These are phyloP conservation scores for Coleophoma eucalyptorum DNA, from an alignment of 2,329 filamentous ascomycete species.

Conservation along the genomic window DNA sequence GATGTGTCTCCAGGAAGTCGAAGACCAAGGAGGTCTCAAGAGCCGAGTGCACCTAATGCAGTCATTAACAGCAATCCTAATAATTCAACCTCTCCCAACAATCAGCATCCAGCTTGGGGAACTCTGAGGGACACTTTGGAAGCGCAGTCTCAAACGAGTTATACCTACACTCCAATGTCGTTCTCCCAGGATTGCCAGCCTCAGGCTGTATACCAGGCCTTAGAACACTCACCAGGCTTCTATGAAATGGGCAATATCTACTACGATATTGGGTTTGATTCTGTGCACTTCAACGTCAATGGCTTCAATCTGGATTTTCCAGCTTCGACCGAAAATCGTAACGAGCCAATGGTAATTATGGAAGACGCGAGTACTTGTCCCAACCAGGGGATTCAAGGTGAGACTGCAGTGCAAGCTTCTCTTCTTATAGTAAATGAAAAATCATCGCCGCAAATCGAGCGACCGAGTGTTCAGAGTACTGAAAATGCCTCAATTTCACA, in stretches of 20 bases:
- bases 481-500: background rate
- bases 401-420: background rate
- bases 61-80: background rate
- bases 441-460: background rate
- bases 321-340: too few relatives aligned
- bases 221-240: background rate
- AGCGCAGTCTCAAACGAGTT: background rate
- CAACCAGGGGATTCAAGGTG: background rate
- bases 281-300: background rate
- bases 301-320: background rate
- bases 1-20: background rate
- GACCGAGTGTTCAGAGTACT: background rate
- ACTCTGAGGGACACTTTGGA: background rate
- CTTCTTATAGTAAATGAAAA: background rate
- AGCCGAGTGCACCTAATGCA: background rate
- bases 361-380: background rate
- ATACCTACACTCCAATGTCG: background rate
- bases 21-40: background rate
- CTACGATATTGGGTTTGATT: background rate
- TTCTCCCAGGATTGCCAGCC: background rate
- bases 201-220: background rate
- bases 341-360: background rate
- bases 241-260: background rate
- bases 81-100: background rate
- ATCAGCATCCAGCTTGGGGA: background rate